Evolutionary conservation across 106 monocot genomes (phyloP), one percentile per base, ranked within the genome.

Genomic region (Allium cepa): DNA sequence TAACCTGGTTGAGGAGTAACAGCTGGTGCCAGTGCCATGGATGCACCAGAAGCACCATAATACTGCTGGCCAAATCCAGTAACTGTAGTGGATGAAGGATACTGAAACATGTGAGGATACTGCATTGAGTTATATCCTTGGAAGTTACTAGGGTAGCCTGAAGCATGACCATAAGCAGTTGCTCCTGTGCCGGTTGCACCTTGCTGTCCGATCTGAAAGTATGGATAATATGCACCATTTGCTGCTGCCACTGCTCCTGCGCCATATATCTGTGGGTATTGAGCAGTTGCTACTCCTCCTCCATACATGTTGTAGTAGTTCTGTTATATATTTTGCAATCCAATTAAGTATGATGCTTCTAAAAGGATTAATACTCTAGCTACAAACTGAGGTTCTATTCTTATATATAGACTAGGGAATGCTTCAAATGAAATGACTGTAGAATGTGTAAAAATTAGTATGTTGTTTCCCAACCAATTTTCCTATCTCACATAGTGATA

Each of bases 1-100:
- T 8, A 62, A 92, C 92, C 84, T 88, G 87, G 62, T 76, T 85
- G 92, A 18, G 92, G 70, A 7, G 75, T 48, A 17, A 88, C 73
- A 49, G 48, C 85, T 10, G 86, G 70, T 47, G 87, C 79, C n/a
- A 92, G 75, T 49, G 85, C 85, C 52, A 82, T 52, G 28, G 79
- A 55, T 22, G 77, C 85, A 26, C 36, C 36, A 36, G 79, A 55
- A n/a, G 77, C 85, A 26, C 36, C 36, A 36, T 36, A 36, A 36
- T 83, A 92, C 46, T 83, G 79, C 7, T 70, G 90, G 4, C 76
- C 64, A 26, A 88, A 81, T 8, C 92, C 85, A 0, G 82, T 78
- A 49, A 85, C 80, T 28, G 83, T 74, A 7, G 88, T 59, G 11
- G 79, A 57, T 10, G 79, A 68, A 36, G 81, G 76, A 70, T 82